Evolutionary conservation across 768 basidiomycete genomes (phyloP), one percentile per base, ranked within the genome.

Genomic region (Mycena rosella): DNA sequence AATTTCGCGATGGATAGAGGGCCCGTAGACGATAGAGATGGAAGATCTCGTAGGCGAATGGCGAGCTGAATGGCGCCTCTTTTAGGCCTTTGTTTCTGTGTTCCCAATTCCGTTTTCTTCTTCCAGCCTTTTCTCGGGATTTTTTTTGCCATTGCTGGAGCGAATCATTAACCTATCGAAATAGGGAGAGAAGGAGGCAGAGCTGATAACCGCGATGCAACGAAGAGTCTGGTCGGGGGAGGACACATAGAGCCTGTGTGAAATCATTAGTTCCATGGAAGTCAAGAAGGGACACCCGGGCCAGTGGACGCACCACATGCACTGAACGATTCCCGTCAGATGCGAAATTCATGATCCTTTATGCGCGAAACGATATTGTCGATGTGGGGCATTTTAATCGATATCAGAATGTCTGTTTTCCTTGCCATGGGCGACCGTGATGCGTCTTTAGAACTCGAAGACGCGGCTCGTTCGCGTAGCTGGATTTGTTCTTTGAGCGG

Each of bases 301-400:
- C n/a, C n/a, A n/a, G n/a, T n/a, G n/a, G 13, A 40, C 59, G 34
- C 27, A 72, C 72, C 72, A 73, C 67, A 72, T 66, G 20, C 72
- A 38, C 27, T 69, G 27, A 15, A 73, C 70, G 9, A 64, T 58
- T 15, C 45, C 30, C 0, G 72, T 72, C 20, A 72, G 60, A 57
- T 73, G 20, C 72, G 53, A 42, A 72, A 73, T 49, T 73, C 72
- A 52, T 73, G 72, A 52, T 73, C 60, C 42, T 73, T 73, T 17
- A 13, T 40, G 26, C 63, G 58, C 10, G 67, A 24, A 20, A 67
- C 70, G 32, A 73, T 73, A 22, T 63, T 60, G 27, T 66, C 53
- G 67, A 73, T 72, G 57, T 73, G 51, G 26, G 52, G 52, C 6
- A 40, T 48, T 42, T 71, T 40, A 18, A 40, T 40, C 10, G 38